phyloP scores from a whole-genome alignment of 306 rosid genomes.

The Fragaria ananassa region DNA sequence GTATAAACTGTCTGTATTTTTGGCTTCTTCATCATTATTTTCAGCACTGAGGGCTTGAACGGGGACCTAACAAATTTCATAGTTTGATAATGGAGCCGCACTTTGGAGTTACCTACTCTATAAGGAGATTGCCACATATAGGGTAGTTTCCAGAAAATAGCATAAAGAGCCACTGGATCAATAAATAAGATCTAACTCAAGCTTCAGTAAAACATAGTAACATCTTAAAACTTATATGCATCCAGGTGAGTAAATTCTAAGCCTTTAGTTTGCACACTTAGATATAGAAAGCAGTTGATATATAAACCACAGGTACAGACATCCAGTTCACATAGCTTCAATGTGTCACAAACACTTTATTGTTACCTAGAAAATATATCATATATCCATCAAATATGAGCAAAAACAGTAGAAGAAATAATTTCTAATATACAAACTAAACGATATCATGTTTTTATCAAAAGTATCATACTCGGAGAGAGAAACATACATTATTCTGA shows the following conservation, averaged over 20 bases:
- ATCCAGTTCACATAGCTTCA: not conserved
- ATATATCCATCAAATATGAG: not conserved
- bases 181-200: not conserved
- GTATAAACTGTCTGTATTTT: not conserved
- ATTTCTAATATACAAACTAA: not conserved
- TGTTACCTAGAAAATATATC: not conserved
- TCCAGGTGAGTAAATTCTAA: not conserved
- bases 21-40: not conserved
- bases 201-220: not conserved
- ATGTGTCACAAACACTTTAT: not conserved
- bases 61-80: not conserved
- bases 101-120: not conserved
- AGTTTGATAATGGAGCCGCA: not conserved
- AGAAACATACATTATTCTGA: conserved; percentile 47
- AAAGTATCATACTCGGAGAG: not conserved
- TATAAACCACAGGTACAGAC: not conserved
- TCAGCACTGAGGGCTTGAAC: not conserved
- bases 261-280: not conserved
- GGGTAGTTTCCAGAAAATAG: not conserved
- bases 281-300: not conserved
- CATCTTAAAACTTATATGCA: not conserved
- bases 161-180: not conserved
- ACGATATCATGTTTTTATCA: not conserved
- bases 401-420: not conserved
- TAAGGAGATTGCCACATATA: not conserved